Evolutionary conservation across 805 yeast genomes (phyloP).

Genomic region (Blastobotrys terrestris): DNA sequence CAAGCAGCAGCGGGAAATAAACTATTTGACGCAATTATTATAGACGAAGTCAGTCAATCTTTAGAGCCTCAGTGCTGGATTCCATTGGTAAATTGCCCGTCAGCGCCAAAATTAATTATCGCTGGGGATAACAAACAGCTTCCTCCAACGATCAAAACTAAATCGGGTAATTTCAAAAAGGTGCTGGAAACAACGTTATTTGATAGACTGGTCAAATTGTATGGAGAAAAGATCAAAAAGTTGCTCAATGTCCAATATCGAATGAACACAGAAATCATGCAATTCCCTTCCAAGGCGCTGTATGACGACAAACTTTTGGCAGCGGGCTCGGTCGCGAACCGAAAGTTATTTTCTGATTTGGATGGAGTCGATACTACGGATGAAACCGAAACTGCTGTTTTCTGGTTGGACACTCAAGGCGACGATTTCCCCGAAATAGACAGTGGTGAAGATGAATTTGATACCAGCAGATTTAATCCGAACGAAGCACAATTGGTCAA

Average conservation of each 20-base stretch:
- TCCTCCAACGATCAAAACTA: slow-evolving; percentile 76
- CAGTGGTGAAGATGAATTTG: slow-evolving; percentile 32
- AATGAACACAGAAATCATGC: slow-evolving; percentile 76
- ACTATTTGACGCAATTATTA: slow-evolving; percentile 72
- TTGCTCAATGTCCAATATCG: slow-evolving; percentile 77
- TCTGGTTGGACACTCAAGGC: slow-evolving; percentile 94
- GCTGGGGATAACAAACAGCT: slow-evolving; percentile 94
- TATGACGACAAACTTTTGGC: slow-evolving; percentile 63
- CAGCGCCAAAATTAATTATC: slow-evolving; percentile 54
- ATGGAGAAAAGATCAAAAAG: slow-evolving; percentile 44
- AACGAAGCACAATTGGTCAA: slow-evolving; percentile 63
- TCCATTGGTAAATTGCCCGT: slow-evolving; percentile 64
- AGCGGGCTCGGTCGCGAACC: slow-evolving; percentile 47
- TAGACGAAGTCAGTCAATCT: slow-evolving; percentile 94
- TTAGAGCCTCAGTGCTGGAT: slow-evolving; percentile 97
- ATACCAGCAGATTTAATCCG: slow-evolving; percentile 58
- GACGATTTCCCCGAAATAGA: slow-evolving; percentile 64
- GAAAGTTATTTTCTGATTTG: slow-evolving; percentile 39
- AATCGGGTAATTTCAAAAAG: slow-evolving; percentile 37
- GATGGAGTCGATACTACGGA: slow-evolving; percentile 45
- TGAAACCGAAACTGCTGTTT: slow-evolving; percentile 47
- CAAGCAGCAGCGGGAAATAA: slow-evolving; percentile 30
- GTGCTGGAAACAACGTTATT: slow-evolving; percentile 63
- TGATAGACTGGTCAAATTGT: slow-evolving; percentile 59
- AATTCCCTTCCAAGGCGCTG: slow-evolving; percentile 61